phyloP scores from a whole-genome alignment of 2,329 filamentous ascomycete genomes.

The Sporothrix phasma region DNA sequence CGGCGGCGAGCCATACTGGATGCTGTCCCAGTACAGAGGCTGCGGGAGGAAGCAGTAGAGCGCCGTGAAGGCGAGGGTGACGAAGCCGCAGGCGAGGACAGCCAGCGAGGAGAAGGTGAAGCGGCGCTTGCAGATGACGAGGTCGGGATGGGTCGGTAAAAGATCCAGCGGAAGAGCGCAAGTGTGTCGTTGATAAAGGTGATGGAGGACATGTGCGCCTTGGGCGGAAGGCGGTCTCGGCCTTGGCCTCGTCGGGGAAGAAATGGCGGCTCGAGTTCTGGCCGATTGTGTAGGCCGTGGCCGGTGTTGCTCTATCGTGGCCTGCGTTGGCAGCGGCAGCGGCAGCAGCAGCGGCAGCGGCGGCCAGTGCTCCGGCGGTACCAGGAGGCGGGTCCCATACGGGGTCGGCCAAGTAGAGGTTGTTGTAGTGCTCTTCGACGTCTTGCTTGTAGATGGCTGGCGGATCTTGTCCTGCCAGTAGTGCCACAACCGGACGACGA shows the following conservation, averaged over 20 bases:
- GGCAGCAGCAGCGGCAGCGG: constrained; percentile 28
- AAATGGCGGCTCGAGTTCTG: constrained; percentile 53
- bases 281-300: constrained; percentile 23
- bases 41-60: constrained; percentile 81
- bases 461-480: constrained; percentile 90
- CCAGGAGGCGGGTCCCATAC: constrained; percentile 36
- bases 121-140: constrained; percentile 56
- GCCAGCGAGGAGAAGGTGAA: constrained; percentile 74
- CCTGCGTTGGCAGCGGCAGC: not conserved
- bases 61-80: constrained; percentile 61
- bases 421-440: constrained; percentile 54
- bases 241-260: constrained; percentile 56
- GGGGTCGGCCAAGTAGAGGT: constrained; percentile 41
- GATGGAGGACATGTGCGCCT: constrained; percentile 67
- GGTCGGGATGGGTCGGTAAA: constrained; percentile 73
- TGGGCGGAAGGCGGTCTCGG: constrained; percentile 47
- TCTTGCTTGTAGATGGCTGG: constrained; percentile 82
- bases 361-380: constrained; percentile 37
- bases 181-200: constrained; percentile 65
- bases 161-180: constrained; percentile 77
- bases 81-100: constrained; percentile 56
- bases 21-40: constrained; percentile 82
- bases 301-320: not conserved
- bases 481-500: constrained; percentile 69
- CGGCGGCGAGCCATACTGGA: constrained; percentile 77